phyloP scores from a whole-genome alignment of 306 rosid species.

The Dryas drummondii region DNA sequence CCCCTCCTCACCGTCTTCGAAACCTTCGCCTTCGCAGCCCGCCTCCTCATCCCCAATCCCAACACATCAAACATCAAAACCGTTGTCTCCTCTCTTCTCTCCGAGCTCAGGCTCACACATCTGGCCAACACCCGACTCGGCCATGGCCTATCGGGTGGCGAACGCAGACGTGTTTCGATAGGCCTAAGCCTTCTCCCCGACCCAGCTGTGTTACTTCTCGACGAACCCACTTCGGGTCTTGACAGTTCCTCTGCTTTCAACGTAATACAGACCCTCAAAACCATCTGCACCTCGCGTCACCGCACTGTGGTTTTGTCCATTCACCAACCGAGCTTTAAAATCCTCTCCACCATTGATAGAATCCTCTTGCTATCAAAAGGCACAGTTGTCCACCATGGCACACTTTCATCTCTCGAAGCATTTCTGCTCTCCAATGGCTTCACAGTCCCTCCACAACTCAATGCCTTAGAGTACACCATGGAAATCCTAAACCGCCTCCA shows the following conservation, averaged over 20 bases:
- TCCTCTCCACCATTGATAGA: slow-evolving; percentile 66
- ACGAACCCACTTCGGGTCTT: slow-evolving; percentile 96
- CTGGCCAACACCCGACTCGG: slow-evolving; percentile 62
- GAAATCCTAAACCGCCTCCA: slow-evolving; percentile 59
- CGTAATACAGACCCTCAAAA: slow-evolving; percentile 70
- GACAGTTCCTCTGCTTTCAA: slow-evolving; percentile 80
- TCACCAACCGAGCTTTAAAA: slow-evolving; percentile 88
- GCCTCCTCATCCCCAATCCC: slow-evolving; percentile 69
- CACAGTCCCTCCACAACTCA: slow-evolving; percentile 85
- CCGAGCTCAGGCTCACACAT: slow-evolving; percentile 58
- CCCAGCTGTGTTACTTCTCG: slow-evolving; percentile 73
- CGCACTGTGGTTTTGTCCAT: slow-evolving; percentile 79
- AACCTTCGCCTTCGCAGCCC: slow-evolving; percentile 73
- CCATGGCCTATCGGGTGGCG: slow-evolving; percentile 77
- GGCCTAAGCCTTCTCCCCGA: slow-evolving; percentile 88
- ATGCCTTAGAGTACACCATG: slow-evolving; percentile 84
- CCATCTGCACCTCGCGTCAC: slow-evolving; percentile 54
- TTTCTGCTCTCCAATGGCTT: slow-evolving; percentile 60
- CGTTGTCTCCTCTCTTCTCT: slow-evolving; percentile 53
- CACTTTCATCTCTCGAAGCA: slow-evolving; percentile 50
- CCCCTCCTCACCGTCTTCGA: slow-evolving; percentile 80
- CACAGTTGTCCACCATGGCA: slow-evolving; percentile 71
- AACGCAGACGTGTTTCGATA: slow-evolving; percentile 74
- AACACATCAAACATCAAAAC: slow-evolving; percentile 29
- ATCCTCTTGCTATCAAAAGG: slow-evolving; percentile 71